A percentile compares a stretch with the other conserved stretches of the same genome.
Evolutionary conservation across 2,329 filamentous ascomycete genomes (phyloP).

Genomic region (Colletotrichum falcatum): DNA sequence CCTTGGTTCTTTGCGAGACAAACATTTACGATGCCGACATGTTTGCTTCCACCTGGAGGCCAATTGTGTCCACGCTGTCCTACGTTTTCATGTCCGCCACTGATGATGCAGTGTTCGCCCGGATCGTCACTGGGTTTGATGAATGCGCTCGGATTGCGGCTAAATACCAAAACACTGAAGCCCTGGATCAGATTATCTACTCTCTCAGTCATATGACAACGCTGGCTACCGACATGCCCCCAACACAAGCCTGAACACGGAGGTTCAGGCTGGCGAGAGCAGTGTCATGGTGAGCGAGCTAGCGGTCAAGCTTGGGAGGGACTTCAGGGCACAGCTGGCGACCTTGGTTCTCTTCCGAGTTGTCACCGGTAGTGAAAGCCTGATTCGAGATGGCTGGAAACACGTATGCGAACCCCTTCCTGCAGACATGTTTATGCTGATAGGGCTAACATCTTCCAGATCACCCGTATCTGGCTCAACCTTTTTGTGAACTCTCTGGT

Average conservation of each 20-base stretch:
- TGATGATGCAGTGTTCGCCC: conserved; percentile 93
- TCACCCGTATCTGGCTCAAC: conserved; percentile 93
- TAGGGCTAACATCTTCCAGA: conserved; percentile 64
- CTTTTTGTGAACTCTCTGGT: conserved; percentile 96
- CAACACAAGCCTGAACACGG: conserved; percentile 91
- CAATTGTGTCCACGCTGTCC: conserved; percentile 92
- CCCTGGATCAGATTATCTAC: conserved; percentile 91
- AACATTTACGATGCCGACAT: conserved; percentile 98
- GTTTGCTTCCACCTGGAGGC: conserved; percentile 96
- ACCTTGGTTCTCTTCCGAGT: conserved; percentile 96
- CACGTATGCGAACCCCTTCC: conserved; percentile 65
- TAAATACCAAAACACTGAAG: conserved; percentile 84
- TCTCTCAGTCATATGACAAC: conserved; percentile 93
- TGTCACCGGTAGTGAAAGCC: conserved; percentile 83
- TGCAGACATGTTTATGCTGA: neutral
- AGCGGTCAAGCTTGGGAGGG: conserved; percentile 92
- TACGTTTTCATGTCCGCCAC: conserved; percentile 99
- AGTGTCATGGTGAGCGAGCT: conserved; percentile 99
- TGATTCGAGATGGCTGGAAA: conserved; percentile 83
- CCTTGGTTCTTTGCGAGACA: conserved; percentile 84
- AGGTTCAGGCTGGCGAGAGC: conserved; percentile 91
- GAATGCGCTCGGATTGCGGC: conserved; percentile 95
- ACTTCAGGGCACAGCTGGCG: conserved; percentile 93
- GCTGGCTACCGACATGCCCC: conserved; percentile 80
- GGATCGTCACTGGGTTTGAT: conserved; percentile 94